Percentiles rank a stretch among this genome's conserved stretches.
Conservation (phyloP, 352 stramenopile genomes). For the Phytophthora litchii region DNA sequence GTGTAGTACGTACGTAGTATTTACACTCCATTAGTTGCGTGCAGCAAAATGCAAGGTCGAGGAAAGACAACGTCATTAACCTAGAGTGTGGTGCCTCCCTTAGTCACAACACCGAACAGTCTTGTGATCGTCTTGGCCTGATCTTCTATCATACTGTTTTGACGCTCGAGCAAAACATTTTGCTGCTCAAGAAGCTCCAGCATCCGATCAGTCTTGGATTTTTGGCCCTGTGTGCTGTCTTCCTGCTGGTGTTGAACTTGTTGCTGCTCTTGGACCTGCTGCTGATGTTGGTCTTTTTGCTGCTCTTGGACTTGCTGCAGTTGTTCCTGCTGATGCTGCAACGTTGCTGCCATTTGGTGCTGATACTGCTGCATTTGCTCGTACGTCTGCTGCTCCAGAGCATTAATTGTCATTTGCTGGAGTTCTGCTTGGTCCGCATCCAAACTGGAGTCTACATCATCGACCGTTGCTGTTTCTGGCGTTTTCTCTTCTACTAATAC, state of each 20-base stretch:
- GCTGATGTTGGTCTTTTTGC: too few species aligned
- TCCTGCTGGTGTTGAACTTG: conserved; percentile 6
- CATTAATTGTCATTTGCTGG: conserved; percentile 28
- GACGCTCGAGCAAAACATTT: conserved; percentile 39
- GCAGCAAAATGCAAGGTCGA: too few species aligned
- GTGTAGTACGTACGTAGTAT: too few species aligned
- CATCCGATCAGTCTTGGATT: conserved; percentile 42
- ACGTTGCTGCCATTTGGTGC: conserved; percentile 18
- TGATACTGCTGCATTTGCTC: conserved; percentile 40
- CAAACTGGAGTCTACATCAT: conserved; percentile 15
- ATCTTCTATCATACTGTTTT: conserved; percentile 47
- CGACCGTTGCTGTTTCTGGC: neutral
- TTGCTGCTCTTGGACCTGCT: too few species aligned
- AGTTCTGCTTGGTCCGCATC: conserved; percentile 15
- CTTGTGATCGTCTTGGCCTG: conserved; percentile 40
- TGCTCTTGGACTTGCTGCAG: neutral
- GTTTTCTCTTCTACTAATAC: conserved; percentile 38
- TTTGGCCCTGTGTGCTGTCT: neutral
- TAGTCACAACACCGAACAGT: conserved; percentile 34
- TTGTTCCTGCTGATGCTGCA: conserved; percentile 23
- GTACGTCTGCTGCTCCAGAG: conserved; percentile 21
- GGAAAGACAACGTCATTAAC: too few species aligned
- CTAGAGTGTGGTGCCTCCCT: conserved; percentile 13
- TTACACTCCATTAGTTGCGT: too few species aligned
- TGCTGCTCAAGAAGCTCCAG: conserved; percentile 43